A percentile compares a stretch with the other conserved stretches of the same genome.
Evolutionary conservation across 2,329 filamentous ascomycete species (phyloP).

Genomic region (Fonsecaea monophora): DNA sequence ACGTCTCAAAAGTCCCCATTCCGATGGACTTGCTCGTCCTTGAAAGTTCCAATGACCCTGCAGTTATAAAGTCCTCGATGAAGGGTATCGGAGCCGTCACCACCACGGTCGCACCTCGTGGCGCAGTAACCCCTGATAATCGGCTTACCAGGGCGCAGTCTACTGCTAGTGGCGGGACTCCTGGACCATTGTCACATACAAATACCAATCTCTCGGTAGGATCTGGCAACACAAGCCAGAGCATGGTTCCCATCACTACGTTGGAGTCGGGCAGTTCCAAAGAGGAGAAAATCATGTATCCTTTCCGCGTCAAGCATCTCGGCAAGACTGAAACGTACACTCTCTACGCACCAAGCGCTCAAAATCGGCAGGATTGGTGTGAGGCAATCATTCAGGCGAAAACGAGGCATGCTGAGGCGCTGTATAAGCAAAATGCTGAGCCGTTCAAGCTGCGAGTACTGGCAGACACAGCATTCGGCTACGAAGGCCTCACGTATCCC

Average conservation of each 20-base stretch:
- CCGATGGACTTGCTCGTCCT: conserved; percentile 95
- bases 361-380: conserved; percentile 86
- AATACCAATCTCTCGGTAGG: conserved; percentile 71
- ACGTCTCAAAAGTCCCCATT: conserved; percentile 93
- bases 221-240: conserved; percentile 60
- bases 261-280: conserved; percentile 60
- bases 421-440: conserved; percentile 92
- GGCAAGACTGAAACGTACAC: conserved; percentile 88
- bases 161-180: conserved; percentile 54
- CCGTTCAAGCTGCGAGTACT: conserved; percentile 91
- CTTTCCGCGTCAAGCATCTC: conserved; percentile 94
- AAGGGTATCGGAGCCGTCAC: conserved; percentile 72
- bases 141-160: conserved; percentile 61
- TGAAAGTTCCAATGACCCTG: conserved; percentile 90
- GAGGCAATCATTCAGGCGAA: conserved; percentile 94
- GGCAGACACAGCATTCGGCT: conserved; percentile 88
- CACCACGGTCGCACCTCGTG: conserved; percentile 61
- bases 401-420: conserved; percentile 84
- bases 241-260: conserved; percentile 55
- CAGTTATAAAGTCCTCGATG: conserved; percentile 78
- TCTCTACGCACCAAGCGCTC: conserved; percentile 78
- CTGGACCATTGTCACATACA: conserved; percentile 66
- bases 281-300: conserved; percentile 85
- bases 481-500: conserved; percentile 63
- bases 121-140: conserved; percentile 50